Base-by-base conservation (phyloP, 805 yeast species). In the Lachancea sp. region DNA sequence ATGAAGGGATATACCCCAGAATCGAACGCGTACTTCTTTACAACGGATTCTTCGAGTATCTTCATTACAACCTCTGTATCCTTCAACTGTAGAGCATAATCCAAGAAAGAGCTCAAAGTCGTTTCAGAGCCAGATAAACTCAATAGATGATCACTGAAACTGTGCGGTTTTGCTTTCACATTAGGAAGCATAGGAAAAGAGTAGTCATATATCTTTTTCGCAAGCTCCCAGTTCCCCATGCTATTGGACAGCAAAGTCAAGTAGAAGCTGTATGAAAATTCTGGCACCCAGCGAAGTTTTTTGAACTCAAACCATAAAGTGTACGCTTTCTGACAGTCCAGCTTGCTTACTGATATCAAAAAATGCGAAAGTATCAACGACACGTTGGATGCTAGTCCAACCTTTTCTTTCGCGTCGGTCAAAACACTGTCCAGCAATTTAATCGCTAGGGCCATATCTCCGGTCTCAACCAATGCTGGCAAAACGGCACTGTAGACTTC, bases 341-440 rank as follows among this genome's bases (percentile, higher is more conserved):
- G 44, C 47, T 68, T 62, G 2, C 71, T 60, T 18, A 69, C 54
- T 10, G 73, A 59, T 6, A 64, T 52, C 20, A 78, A 50, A 49
- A 73, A 78, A 11, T 67, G 61, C 2, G 81, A 70, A 29, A 78
- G 52, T 9, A 78, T 56, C 36, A 60, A 41, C 1, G 74, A 65
- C 18, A 77, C 63, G 44, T 67, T 66, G 8, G 57, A 37, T 22
- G 60, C 59, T 16, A 58, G 55, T 12, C 67, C 66, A 31, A 60
- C 58, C 40, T 63, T 62, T 18, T 60, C 54, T 53, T 68, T 69
- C 52, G 70, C 71, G 37, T 75, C 74, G 0, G 68, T 52, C 35
- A 82, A 59, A 5, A 82, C 66, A 34, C 71, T 66, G 56, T 82
- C 85, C 53, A 84, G 63, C 45, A 82, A 72, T 47, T 73, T 68